Percentiles rank a stretch among this genome's conserved stretches.
Evolutionary conservation across 129 eudicot genomes (phyloP).

Genomic region (Escallonia rubra): DNA sequence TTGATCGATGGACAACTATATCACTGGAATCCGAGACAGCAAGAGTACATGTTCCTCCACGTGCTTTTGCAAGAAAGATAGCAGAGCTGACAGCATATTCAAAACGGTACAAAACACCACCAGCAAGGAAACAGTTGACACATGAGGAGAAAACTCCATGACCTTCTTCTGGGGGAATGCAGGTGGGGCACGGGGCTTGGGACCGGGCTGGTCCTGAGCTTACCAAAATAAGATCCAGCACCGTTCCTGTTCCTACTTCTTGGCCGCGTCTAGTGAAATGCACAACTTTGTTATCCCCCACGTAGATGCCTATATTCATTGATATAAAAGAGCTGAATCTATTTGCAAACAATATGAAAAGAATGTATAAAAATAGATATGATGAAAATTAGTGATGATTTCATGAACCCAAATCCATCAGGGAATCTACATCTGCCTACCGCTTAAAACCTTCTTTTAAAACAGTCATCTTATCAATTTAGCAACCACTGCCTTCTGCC

Average conservation of each 20-base stretch:
- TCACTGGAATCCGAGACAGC: constrained; percentile 53
- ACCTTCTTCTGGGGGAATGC: constrained; percentile 20
- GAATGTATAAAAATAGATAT: too few relatives aligned
- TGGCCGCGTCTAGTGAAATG: constrained; percentile 54
- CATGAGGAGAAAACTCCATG: constrained; percentile 45
- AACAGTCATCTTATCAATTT: too few relatives aligned
- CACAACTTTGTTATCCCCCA: constrained; percentile 43
- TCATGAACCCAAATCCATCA: too few relatives aligned
- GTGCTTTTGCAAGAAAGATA: constrained; percentile 69
- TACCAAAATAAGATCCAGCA: constrained; percentile 30
- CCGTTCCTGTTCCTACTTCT: constrained; percentile 51
- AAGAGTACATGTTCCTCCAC: constrained; percentile 85
- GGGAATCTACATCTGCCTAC: too few relatives aligned
- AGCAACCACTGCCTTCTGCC: too few relatives aligned
- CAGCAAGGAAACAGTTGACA: constrained; percentile 43
- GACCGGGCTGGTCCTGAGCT: constrained; percentile 37
- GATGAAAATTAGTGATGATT: too few relatives aligned
- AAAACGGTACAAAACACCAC: constrained; percentile 41
- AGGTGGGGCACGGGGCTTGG: constrained; percentile 27
- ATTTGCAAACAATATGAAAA: too few relatives aligned
- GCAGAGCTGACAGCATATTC: constrained; percentile 60
- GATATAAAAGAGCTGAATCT: background rate
- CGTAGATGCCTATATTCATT: constrained; percentile 34
- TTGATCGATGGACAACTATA: constrained; percentile 59
- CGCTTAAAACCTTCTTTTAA: too few relatives aligned